These are phyloP conservation scores for Malus orientalis DNA, from an alignment of 306 rosid species.

Conservation along the genomic window DNA sequence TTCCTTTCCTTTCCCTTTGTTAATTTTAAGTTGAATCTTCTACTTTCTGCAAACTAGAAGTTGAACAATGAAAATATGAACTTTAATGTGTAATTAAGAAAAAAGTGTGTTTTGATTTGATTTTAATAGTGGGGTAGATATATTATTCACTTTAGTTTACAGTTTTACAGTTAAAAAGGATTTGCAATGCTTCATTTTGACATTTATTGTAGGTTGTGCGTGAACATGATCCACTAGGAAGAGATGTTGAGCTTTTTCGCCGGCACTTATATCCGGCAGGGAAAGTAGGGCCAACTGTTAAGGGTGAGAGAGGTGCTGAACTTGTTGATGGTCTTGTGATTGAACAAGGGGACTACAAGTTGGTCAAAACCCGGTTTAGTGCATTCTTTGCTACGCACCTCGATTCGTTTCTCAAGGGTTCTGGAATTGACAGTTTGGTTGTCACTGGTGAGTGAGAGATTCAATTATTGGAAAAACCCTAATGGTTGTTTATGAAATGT, in stretches of 20 bases:
- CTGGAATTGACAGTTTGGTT: slow-evolving; percentile 54
- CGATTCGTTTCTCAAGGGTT: slow-evolving; percentile 60
- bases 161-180: not conserved
- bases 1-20: not conserved
- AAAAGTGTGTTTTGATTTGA: not conserved
- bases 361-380: slow-evolving; percentile 86
- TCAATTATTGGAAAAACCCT: not conserved
- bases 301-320: slow-evolving; percentile 68
- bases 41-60: not conserved
- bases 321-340: slow-evolving; percentile 69
- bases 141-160: not conserved
- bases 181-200: not conserved
- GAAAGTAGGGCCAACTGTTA: slow-evolving; percentile 44
- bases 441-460: slow-evolving; percentile 47
- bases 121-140: not conserved
- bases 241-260: slow-evolving; percentile 86
- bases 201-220: slow-evolving; percentile 53
- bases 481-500: not conserved
- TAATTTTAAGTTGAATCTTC: not conserved
- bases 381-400: slow-evolving; percentile 82
- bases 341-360: slow-evolving; percentile 71
- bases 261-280: slow-evolving; percentile 48
- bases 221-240: slow-evolving; percentile 75
- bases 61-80: not conserved
- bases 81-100: not conserved